phyloP scores from a whole-genome alignment of 257 asterid species.

The Petunia secreta region DNA sequence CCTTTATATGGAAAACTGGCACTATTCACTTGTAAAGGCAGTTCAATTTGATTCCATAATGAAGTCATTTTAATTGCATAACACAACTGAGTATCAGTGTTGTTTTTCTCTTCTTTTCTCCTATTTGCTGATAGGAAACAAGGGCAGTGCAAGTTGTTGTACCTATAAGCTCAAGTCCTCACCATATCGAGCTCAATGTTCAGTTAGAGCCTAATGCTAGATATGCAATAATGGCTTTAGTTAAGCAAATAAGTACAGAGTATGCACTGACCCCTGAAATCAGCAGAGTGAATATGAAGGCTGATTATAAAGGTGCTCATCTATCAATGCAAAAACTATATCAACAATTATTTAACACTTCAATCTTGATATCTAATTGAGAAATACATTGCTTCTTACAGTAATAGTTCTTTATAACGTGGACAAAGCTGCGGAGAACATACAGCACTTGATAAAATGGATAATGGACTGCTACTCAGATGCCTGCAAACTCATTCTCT shows the following conservation, averaged over 20 bases:
- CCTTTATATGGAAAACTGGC: background rate
- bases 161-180: constrained; percentile 76
- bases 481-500: constrained; percentile 73
- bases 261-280: constrained; percentile 66
- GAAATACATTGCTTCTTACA: constrained; percentile 32
- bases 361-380: background rate
- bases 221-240: constrained; percentile 72
- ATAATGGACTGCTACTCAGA: constrained; percentile 84
- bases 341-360: background rate
- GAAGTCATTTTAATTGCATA: background rate
- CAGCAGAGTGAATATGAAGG: constrained; percentile 50
- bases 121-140: constrained; percentile 55
- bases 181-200: constrained; percentile 80
- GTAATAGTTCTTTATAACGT: constrained; percentile 74
- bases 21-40: background rate
- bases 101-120: background rate
- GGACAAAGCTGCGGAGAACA: constrained; percentile 79
- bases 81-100: background rate
- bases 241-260: constrained; percentile 66
- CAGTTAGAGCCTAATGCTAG: constrained; percentile 62
- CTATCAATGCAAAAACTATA: background rate
- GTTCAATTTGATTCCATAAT: background rate
- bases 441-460: constrained; percentile 83
- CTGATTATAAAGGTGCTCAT: constrained; percentile 68
- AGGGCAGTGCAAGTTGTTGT: constrained; percentile 63